phyloP scores from a whole-genome alignment of 495 filamentous ascomycete species.

The Chlorociboria aeruginascens region DNA sequence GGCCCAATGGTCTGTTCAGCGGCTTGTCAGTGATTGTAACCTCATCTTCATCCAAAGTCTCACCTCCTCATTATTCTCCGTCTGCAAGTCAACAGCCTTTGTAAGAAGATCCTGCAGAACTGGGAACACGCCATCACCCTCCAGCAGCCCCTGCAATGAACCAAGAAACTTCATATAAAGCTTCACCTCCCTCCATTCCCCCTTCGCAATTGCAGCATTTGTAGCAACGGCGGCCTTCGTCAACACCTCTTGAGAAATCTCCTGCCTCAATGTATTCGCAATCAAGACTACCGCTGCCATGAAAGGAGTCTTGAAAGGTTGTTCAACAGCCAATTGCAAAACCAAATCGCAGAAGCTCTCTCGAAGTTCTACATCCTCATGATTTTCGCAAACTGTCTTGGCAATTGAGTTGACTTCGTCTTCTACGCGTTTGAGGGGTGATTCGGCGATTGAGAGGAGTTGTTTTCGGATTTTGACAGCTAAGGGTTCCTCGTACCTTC shows the following conservation, averaged over 20 bases:
- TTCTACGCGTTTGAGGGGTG: slow-evolving; percentile 64
- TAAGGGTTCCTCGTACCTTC: slow-evolving; percentile 69
- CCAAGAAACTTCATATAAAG: slow-evolving; percentile 77
- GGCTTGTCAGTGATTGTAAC: not conserved
- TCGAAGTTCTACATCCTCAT: slow-evolving; percentile 64
- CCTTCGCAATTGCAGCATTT: slow-evolving; percentile 50
- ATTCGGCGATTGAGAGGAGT: slow-evolving; percentile 75
- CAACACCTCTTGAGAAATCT: slow-evolving; percentile 58
- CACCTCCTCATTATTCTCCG: slow-evolving; percentile 80
- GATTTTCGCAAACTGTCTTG: slow-evolving; percentile 62
- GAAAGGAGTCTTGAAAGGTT: slow-evolving; percentile 94
- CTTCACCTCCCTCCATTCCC: slow-evolving; percentile 86
- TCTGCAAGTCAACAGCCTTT: slow-evolving; percentile 78
- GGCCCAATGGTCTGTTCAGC: slow-evolving; percentile 49
- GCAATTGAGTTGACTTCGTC: slow-evolving; percentile 72
- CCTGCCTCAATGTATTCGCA: slow-evolving; percentile 55
- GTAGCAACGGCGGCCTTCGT: slow-evolving; percentile 40
- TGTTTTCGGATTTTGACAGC: slow-evolving; percentile 67
- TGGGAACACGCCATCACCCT: slow-evolving; percentile 77
- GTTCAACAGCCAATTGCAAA: slow-evolving; percentile 70
- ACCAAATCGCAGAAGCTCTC: slow-evolving; percentile 57
- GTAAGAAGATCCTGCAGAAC: slow-evolving; percentile 76
- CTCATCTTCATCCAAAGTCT: slow-evolving; percentile 21
- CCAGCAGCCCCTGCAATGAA: slow-evolving; percentile 64
- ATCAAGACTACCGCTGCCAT: slow-evolving; percentile 69